These are phyloP conservation scores for Clohesyomyces aquaticus DNA, from an alignment of 495 filamentous ascomycete species.

Conservation along the genomic window DNA sequence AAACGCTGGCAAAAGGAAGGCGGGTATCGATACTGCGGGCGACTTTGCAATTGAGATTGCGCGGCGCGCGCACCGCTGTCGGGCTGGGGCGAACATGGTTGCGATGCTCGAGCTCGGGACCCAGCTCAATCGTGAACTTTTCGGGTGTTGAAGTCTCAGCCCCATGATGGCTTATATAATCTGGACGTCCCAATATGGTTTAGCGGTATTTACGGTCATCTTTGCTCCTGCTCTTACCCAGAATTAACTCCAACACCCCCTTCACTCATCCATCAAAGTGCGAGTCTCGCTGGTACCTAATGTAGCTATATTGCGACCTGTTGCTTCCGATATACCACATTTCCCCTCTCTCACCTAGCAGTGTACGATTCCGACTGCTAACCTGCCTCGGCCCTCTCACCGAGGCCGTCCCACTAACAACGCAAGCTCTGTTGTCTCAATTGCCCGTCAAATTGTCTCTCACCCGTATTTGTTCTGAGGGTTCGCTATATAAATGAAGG, in stretches of 20 bases:
- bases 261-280: no score
- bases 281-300: no score
- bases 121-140: no score
- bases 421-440: background rate
- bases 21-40: conserved; percentile 56
- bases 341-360: background rate
- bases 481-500: background rate
- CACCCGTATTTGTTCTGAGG: background rate
- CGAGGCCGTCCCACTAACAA: background rate
- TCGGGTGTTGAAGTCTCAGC: no score
- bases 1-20: conserved; percentile 77
- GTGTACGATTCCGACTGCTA: background rate
- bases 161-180: no score
- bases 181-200: no score
- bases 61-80: conserved; percentile 25
- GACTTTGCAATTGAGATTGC: conserved; percentile 7
- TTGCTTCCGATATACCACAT: background rate
- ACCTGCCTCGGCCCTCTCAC: background rate
- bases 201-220: no score
- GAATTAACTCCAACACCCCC: no score
- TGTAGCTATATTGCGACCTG: no score
- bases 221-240: no score
- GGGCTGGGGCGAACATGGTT: conserved; percentile 32
- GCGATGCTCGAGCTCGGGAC: no score
- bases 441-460: background rate